Percentiles rank a stretch among this genome's conserved stretches.
These are phyloP conservation scores for Fusarium tuaranense DNA, from an alignment of 2,329 filamentous ascomycete species.

Conservation along the genomic window DNA sequence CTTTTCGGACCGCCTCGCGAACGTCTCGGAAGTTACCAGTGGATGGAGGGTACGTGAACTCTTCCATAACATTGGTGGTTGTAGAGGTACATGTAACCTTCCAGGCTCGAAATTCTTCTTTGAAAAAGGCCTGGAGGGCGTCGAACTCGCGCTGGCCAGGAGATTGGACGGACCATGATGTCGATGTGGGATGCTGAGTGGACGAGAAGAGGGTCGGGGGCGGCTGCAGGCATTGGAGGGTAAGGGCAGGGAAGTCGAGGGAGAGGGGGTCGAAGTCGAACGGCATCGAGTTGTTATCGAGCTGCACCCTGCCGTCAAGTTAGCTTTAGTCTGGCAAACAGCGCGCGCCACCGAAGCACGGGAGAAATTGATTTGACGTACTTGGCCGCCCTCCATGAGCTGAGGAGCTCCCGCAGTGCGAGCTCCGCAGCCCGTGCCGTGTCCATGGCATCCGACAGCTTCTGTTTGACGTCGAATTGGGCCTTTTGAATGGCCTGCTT, in stretches of 20 bases:
- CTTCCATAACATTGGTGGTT: slow-evolving; percentile 63
- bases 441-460: slow-evolving; percentile 77
- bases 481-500: slow-evolving; percentile 67
- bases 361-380: slow-evolving; percentile 56
- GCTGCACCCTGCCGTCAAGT: slow-evolving; percentile 59
- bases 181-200: slow-evolving; percentile 80
- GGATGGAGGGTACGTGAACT: slow-evolving; percentile 62
- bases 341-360: background rate
- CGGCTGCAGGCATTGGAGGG: slow-evolving; percentile 81
- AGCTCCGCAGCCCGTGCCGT: slow-evolving; percentile 86
- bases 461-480: slow-evolving; percentile 73
- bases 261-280: slow-evolving; percentile 88
- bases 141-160: slow-evolving; percentile 81
- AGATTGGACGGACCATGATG: slow-evolving; percentile 84
- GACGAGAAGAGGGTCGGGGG: slow-evolving; percentile 86
- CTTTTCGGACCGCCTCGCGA: slow-evolving; percentile 60
- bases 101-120: slow-evolving; percentile 75
- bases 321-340: slow-evolving; percentile 20
- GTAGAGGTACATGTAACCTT: slow-evolving; percentile 64
- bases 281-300: slow-evolving; percentile 66
- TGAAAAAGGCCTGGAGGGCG: slow-evolving; percentile 75
- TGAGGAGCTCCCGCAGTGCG: slow-evolving; percentile 84
- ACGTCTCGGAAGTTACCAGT: slow-evolving; percentile 54
- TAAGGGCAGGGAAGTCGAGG: slow-evolving; percentile 87
- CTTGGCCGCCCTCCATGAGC: slow-evolving; percentile 86